Evolutionary conservation across 1,284 basidiomycete species (phyloP).

Genomic region (Kalmanozyma brasiliensis): DNA sequence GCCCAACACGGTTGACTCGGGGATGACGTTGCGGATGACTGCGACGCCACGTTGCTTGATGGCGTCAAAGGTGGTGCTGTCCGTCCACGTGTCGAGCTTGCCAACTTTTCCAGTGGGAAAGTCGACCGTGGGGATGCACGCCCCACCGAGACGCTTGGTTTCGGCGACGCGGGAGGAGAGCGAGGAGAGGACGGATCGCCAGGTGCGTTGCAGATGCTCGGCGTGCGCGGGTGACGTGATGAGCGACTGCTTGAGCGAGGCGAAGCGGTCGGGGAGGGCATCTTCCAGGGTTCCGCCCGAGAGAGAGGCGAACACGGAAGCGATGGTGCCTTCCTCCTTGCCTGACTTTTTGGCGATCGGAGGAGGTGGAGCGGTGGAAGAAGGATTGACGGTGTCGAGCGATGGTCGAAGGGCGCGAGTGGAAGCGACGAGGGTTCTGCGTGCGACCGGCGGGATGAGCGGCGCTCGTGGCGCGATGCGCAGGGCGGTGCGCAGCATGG

Average conservation of each 20-base stretch:
- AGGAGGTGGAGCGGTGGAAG: slow-evolving; percentile 6
- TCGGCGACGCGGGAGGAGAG: slow-evolving; percentile 27
- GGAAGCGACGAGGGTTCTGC: slow-evolving; percentile 3
- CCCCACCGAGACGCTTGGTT: slow-evolving; percentile 19
- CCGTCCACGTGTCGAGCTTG: too few species aligned
- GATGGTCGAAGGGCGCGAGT: neutral
- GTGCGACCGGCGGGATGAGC: neutral
- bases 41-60: slow-evolving; percentile 52
- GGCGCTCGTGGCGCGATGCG: neutral
- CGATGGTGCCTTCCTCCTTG: slow-evolving; percentile 54
- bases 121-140: slow-evolving; percentile 36
- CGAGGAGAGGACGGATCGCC: slow-evolving; percentile 32
- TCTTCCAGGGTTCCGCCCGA: slow-evolving; percentile 49
- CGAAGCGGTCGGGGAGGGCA: slow-evolving; percentile 49
- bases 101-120: slow-evolving; percentile 31
- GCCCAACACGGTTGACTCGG: slow-evolving; percentile 16
- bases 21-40: slow-evolving; percentile 51
- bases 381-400: slow-evolving; percentile 9
- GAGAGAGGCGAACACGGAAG: slow-evolving; percentile 54
- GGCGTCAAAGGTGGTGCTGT: slow-evolving; percentile 18
- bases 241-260: slow-evolving; percentile 41
- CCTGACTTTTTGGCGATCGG: slow-evolving; percentile 4
- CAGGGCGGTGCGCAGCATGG: slow-evolving; percentile 6
- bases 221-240: slow-evolving; percentile 26
- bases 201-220: slow-evolving; percentile 33